Evolutionary conservation across 192 early-diverging fungal genomes (phyloP).

Genomic region (Irineochytrium annulatum): DNA sequence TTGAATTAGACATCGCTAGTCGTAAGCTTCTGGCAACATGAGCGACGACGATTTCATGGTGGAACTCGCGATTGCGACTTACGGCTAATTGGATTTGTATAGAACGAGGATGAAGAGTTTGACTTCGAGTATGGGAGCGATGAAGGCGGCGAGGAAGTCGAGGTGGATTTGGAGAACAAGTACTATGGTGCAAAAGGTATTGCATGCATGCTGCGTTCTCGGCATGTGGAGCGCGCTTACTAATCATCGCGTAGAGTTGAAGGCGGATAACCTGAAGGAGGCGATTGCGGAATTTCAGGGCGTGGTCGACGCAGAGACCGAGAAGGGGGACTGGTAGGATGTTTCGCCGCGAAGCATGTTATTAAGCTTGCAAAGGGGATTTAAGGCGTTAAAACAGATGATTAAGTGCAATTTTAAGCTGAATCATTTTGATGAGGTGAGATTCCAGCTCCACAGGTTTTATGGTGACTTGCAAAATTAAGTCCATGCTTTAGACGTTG

Average conservation of each 20-base stretch:
- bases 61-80: too few relatives aligned
- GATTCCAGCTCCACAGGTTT: not conserved
- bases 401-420: constrained; percentile 73
- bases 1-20: too few relatives aligned
- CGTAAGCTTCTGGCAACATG: too few relatives aligned
- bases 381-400: constrained; percentile 87
- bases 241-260: constrained; percentile 49
- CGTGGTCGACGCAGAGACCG: constrained; percentile 74
- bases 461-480: not conserved
- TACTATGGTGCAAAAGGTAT: constrained; percentile 87
- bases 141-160: constrained; percentile 75
- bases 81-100: too few relatives aligned
- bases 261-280: constrained; percentile 69
- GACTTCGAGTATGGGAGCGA: constrained; percentile 86
- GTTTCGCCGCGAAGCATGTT: not conserved
- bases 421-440: constrained; percentile 57
- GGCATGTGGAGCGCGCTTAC: not conserved
- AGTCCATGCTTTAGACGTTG: constrained; percentile 57
- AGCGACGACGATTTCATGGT: too few relatives aligned
- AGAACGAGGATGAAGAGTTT: constrained; percentile 68
- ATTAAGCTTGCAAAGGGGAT: constrained; percentile 59
- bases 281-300: constrained; percentile 73
- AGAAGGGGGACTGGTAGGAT: constrained; percentile 78
- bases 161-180: constrained; percentile 80
- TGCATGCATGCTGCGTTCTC: not conserved